Evolutionary conservation across 805 yeast species (phyloP).

Genomic region (Wickerhamiella spandovensis): DNA sequence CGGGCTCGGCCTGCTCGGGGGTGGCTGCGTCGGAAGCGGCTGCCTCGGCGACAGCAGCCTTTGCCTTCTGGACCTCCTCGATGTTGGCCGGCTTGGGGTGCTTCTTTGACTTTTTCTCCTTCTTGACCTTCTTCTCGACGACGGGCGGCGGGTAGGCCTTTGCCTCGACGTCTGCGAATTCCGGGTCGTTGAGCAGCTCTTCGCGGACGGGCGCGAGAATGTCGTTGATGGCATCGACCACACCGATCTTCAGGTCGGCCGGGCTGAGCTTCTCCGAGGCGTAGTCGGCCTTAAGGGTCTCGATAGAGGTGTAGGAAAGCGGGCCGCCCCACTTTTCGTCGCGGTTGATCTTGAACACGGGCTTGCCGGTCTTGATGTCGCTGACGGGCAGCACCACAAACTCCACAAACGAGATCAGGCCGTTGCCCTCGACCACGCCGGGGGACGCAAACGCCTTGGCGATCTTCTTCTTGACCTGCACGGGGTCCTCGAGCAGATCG

Average conservation of each 20-base stretch:
- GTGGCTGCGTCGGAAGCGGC: background rate
- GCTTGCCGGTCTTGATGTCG: conserved; percentile 46
- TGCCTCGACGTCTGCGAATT: conserved; percentile 58
- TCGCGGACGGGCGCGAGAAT: conserved; percentile 76
- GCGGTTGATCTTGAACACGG: conserved; percentile 65
- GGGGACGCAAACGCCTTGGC: conserved; percentile 91
- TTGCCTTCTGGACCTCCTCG: background rate
- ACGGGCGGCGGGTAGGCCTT: conserved; percentile 76
- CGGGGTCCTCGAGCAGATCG: conserved; percentile 83
- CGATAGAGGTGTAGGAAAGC: conserved; percentile 54
- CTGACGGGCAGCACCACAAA: conserved; percentile 77
- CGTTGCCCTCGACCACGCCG: conserved; percentile 83
- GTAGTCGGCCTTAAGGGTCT: conserved; percentile 57
- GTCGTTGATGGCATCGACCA: conserved; percentile 67
- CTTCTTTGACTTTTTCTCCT: conserved; percentile 63
- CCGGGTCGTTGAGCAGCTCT: conserved; percentile 45
- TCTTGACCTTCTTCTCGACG: conserved; percentile 37
- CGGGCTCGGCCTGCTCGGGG: background rate
- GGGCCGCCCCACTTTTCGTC: conserved; percentile 98
- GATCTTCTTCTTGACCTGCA: conserved; percentile 77
- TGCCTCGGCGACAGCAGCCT: background rate
- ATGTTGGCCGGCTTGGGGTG: background rate
- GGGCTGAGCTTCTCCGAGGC: conserved; percentile 69
- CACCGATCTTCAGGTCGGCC: conserved; percentile 87
- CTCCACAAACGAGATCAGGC: conserved; percentile 74